Base-by-base conservation (phyloP, 495 filamentous ascomycete species). In the Hypomontagnella monticulosa region DNA sequence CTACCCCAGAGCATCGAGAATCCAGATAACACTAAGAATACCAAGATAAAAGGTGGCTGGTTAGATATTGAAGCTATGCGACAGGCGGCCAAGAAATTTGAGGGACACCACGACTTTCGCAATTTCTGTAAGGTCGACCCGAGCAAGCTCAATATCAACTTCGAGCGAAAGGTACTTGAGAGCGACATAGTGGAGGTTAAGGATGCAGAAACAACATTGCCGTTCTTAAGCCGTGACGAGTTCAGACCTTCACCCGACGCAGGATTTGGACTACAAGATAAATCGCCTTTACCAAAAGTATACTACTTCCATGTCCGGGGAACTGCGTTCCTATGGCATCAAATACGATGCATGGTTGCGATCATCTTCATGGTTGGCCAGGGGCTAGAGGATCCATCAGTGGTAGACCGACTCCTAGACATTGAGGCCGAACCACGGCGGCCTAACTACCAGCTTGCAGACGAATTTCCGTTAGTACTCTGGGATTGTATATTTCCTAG, bases 261-360 rank as follows among this genome's bases (percentile, higher is more conserved):
- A 7, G 44, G 40, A 14, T 18, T 65, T 7, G 36, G 42, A 10
- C 16, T 61, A 15, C 12, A 46, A 12, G 67, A 38, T 23, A 61
- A 57, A 32, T 20, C 23, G 6, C 23, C 23, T 27, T 27, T 59
- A 81, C 80, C 91, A 11, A 89, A 91, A 69, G 81, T 97, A 3
- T 98, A 96, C 78, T 87, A 89, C 51, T 93, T 98, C 73, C 87
- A 87, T 18, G 83, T 99, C 33, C 85, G 92, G 46, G 95, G 95
- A 12, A 90, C 90, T n/a, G 96, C 92, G 6, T 99, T 99, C 75
- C 79, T 99, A 43, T 99, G 94, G 94, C 96, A 99, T 74, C 95
- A 99, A 76, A 96, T 99, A 62, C 87, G 95, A 12, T 90, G 92
- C 79, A 94, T 99, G 87, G 86, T 93, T 11, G 83, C 88, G 15